Evolutionary conservation across 2,329 filamentous ascomycete genomes (phyloP).

Genomic region (Cladophialophora carrionii): DNA sequence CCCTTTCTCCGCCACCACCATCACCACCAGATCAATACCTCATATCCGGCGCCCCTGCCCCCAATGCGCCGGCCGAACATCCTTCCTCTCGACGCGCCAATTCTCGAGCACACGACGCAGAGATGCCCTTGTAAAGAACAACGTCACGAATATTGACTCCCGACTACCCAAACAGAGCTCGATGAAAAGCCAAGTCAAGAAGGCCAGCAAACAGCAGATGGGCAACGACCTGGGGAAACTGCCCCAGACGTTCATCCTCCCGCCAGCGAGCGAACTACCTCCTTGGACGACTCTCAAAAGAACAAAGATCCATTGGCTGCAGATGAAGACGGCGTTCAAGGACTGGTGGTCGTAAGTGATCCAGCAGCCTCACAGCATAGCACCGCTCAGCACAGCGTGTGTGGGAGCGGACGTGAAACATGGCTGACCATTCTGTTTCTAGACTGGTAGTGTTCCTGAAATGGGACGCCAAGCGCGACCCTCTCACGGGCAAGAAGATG

Average conservation of each 20-base stretch:
- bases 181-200: conserved; percentile 26
- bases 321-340: conserved; percentile 23
- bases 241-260: conserved; percentile 27
- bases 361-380: not conserved
- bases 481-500: conserved; percentile 26
- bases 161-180: conserved; percentile 16
- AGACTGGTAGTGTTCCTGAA: conserved; percentile 31
- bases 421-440: not conserved
- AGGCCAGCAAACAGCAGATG: conserved; percentile 15
- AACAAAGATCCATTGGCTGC: conserved; percentile 21
- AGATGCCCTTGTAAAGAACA: conserved; percentile 12
- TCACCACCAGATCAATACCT: not conserved
- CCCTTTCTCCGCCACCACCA: not conserved
- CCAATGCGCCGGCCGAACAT: conserved; percentile 24
- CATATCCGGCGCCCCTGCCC: conserved; percentile 5
- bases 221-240: conserved; percentile 31
- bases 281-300: conserved; percentile 20
- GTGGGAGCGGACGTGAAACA: not conserved
- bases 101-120: conserved; percentile 25
- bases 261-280: conserved; percentile 21
- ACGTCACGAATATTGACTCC: not conserved
- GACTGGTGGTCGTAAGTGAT: conserved; percentile 23
- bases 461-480: conserved; percentile 26
- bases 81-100: conserved; percentile 19
- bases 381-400: not conserved